A percentile compares a stretch with the other conserved stretches of the same genome.
Evolutionary conservation across 345 rosid genomes (phyloP).

Genomic region (Lenwebbia sp.): DNA sequence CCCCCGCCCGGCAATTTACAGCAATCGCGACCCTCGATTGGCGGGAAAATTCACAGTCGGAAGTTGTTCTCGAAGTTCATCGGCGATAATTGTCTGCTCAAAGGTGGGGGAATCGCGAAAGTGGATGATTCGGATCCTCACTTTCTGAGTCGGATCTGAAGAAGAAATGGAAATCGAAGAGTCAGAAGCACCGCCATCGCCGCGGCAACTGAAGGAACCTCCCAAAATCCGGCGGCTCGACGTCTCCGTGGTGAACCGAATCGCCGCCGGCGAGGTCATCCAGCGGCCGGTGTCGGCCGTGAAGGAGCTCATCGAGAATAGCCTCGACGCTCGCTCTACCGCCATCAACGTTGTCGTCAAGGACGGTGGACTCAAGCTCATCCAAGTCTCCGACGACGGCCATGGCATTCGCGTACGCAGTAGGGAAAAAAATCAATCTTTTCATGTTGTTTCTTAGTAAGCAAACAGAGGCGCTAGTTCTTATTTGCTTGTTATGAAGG

Average conservation of each 20-base stretch:
- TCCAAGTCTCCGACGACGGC: constrained; percentile 97
- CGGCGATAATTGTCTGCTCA: not conserved
- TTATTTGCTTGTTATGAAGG: not conserved
- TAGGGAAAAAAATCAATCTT: not conserved
- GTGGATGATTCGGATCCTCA: not conserved
- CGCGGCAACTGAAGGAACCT: constrained; percentile 24
- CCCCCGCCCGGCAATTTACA: not conserved
- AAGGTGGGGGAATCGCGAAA: not conserved
- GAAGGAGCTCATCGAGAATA: constrained; percentile 93
- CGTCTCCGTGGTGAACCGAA: constrained; percentile 81
- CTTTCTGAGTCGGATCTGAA: not conserved
- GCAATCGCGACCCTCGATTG: not conserved
- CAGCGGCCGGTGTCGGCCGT: constrained; percentile 93
- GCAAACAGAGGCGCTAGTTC: not conserved
- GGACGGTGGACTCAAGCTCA: constrained; percentile 98
- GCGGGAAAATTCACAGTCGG: not conserved
- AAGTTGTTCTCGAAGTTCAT: not conserved
- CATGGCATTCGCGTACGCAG: constrained; percentile 75
- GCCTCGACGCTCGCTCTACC: constrained; percentile 82
- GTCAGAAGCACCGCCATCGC: constrained; percentile 2
- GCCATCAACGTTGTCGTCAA: constrained; percentile 67
- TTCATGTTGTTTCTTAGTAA: not conserved
- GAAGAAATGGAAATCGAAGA: constrained; percentile 26
- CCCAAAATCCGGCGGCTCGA: constrained; percentile 78
- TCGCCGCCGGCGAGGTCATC: constrained; percentile 97